These are phyloP conservation scores for Leptoxyphium fumago DNA, from an alignment of 2,329 filamentous ascomycete species.

Conservation along the genomic window DNA sequence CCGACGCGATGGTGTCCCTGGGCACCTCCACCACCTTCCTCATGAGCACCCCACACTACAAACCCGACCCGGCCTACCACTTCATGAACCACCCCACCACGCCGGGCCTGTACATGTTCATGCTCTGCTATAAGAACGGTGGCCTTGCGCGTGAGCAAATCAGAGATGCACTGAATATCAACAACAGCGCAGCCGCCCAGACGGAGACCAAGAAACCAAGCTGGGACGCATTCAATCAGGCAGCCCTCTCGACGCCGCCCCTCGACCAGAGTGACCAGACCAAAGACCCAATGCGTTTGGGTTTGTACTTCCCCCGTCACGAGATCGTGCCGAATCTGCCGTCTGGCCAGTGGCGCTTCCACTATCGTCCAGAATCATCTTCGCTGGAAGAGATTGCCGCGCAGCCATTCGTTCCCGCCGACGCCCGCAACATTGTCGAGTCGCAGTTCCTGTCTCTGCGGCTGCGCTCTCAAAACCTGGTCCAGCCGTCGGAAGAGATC, in stretches of 20 bases:
- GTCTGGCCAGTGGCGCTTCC: conserved; percentile 76
- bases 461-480: conserved; percentile 65
- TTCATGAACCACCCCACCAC: conserved; percentile 98
- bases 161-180: conserved; percentile 58
- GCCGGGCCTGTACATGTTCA: conserved; percentile 91
- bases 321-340: conserved; percentile 90
- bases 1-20: conserved; percentile 86
- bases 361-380: conserved; percentile 30
- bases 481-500: conserved; percentile 26
- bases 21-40: conserved; percentile 95
- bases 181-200: conserved; percentile 22
- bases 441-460: conserved; percentile 88
- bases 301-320: conserved; percentile 86
- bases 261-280: conserved; percentile 44
- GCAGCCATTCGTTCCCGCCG: conserved; percentile 38
- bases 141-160: conserved; percentile 82
- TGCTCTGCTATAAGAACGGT: conserved; percentile 99
- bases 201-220: conserved; percentile 12
- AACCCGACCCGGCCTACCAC: conserved; percentile 80
- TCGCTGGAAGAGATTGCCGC: conserved; percentile 22
- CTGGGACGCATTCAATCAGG: conserved; percentile 72
- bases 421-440: conserved; percentile 79
- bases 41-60: conserved; percentile 88
- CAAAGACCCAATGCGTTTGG: conserved; percentile 57
- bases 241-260: conserved; percentile 51